Conservation (phyloP, 176 grass and related monocot genomes). For the Paspalum notatum region DNA sequence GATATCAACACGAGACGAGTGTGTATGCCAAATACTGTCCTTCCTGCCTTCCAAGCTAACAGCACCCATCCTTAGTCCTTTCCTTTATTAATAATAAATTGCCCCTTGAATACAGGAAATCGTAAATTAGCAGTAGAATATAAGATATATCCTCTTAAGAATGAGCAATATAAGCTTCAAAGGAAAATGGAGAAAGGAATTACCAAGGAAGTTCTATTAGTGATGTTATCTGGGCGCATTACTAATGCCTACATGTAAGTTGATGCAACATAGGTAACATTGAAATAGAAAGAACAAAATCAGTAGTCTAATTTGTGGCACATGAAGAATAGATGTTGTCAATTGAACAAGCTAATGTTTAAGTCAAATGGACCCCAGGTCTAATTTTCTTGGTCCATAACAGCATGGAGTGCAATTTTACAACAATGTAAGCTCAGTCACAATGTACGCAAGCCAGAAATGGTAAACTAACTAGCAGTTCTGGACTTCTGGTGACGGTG, state of each 20-base stretch:
- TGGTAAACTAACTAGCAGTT: not conserved
- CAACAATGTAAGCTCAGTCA: not conserved
- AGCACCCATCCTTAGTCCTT: no score
- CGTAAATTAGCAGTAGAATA: not conserved
- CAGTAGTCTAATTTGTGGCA: not conserved
- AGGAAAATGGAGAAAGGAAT: not conserved
- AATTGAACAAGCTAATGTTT: slow-evolving; percentile 32
- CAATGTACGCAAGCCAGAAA: not conserved
- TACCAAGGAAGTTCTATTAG: not conserved
- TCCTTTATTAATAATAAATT: not conserved
- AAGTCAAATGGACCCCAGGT: slow-evolving; percentile 3
- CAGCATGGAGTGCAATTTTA: not conserved
- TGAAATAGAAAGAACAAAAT: not conserved
- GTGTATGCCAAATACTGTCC: no score
- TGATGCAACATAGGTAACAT: not conserved
- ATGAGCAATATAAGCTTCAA: not conserved
- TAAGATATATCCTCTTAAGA: not conserved
- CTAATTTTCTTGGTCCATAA: slow-evolving; percentile 12
- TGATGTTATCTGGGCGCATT: slow-evolving; percentile 27
- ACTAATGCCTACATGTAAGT: not conserved
- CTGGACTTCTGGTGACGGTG: not conserved
- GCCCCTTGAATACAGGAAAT: not conserved
- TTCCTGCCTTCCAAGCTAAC: no score
- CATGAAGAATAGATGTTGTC: not conserved
- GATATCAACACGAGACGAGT: no score